A percentile compares a stretch with the other conserved stretches of the same genome.
These are phyloP conservation scores for Aureobasidium mangrovei DNA, from an alignment of 2,329 filamentous ascomycete genomes.

Conservation along the genomic window DNA sequence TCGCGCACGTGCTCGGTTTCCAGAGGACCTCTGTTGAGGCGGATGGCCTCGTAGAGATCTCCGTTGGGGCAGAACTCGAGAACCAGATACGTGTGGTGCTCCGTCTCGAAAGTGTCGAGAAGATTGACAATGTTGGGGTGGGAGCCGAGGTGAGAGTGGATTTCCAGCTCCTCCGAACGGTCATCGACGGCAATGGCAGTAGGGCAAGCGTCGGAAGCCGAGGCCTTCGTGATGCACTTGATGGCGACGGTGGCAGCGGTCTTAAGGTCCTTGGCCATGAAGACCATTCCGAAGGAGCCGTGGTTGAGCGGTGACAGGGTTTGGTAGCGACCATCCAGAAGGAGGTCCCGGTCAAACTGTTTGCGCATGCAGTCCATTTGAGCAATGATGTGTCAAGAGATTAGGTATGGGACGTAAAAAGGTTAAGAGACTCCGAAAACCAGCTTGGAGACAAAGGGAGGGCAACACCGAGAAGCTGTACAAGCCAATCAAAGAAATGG, in stretches of 20 bases:
- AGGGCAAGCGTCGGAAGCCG: constrained; percentile 41
- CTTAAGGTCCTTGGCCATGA: constrained; percentile 71
- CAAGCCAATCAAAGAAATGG: constrained; percentile 3
- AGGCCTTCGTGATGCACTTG: constrained; percentile 85
- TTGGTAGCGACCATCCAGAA: constrained; percentile 82
- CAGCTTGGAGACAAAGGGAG: constrained; percentile 2
- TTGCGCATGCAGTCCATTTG: constrained; percentile 79
- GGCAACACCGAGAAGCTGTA: constrained; percentile 1
- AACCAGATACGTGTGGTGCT: constrained; percentile 81
- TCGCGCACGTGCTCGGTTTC: constrained; percentile 95
- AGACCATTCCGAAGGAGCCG: constrained; percentile 98
- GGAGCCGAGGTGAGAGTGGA: constrained; percentile 67
- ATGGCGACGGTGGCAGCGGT: constrained; percentile 80
- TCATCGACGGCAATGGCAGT: constrained; percentile 69
- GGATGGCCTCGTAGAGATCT: constrained; percentile 95
- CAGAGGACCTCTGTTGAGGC: constrained; percentile 73
- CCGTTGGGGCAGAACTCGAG: constrained; percentile 93
- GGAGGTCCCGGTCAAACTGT: constrained; percentile 66
- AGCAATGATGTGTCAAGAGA: constrained; percentile 3
- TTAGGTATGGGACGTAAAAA: constrained; percentile 6
- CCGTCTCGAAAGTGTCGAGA: constrained; percentile 82
- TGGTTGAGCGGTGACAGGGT: constrained; percentile 93
- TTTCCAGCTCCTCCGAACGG: constrained; percentile 67
- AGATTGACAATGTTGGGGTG: constrained; percentile 94
- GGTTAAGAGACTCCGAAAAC: constrained; percentile 7